Conservation (phyloP, 805 yeast species). For the Barnettozyma botsteinii region DNA sequence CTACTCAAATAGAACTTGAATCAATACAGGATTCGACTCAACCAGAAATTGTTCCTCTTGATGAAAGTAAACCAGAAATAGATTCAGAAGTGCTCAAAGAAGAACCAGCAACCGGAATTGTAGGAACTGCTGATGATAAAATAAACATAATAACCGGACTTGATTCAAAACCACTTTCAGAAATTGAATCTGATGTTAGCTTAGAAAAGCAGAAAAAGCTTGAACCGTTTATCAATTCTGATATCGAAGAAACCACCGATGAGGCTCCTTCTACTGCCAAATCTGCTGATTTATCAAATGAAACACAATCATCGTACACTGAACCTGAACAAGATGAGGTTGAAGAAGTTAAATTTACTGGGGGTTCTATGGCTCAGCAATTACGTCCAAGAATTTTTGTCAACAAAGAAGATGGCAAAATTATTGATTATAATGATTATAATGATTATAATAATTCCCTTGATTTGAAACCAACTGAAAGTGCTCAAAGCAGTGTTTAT, state of each 20-base stretch:
- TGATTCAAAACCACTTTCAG: too few relatives aligned
- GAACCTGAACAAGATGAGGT: slow-evolving; percentile 14
- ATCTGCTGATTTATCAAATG: slow-evolving; percentile 16
- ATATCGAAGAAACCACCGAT: slow-evolving; percentile 13
- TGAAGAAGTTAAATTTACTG: neutral
- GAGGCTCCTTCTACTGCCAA: slow-evolving; percentile 25
- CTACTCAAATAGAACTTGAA: neutral
- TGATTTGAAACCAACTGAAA: too few relatives aligned
- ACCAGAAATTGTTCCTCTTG: neutral
- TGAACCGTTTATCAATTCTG: neutral
- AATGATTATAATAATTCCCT: neutral
- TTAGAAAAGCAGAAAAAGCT: too few relatives aligned
- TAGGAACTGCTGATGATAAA: slow-evolving; percentile 5
- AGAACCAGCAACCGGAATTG: too few relatives aligned
- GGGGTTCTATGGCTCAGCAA: slow-evolving; percentile 39
- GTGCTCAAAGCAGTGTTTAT: slow-evolving; percentile 11
- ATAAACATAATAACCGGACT: too few relatives aligned
- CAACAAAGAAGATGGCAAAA: slow-evolving; percentile 4
- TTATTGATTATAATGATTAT: neutral
- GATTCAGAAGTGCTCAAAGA: neutral
- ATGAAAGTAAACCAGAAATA: neutral
- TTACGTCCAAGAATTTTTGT: slow-evolving; percentile 35
- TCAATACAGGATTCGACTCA: neutral
- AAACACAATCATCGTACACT: slow-evolving; percentile 18
- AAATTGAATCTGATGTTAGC: too few relatives aligned